These are phyloP conservation scores for Porcisia deanei DNA, from an alignment of 208 protist species.

Conservation along the genomic window DNA sequence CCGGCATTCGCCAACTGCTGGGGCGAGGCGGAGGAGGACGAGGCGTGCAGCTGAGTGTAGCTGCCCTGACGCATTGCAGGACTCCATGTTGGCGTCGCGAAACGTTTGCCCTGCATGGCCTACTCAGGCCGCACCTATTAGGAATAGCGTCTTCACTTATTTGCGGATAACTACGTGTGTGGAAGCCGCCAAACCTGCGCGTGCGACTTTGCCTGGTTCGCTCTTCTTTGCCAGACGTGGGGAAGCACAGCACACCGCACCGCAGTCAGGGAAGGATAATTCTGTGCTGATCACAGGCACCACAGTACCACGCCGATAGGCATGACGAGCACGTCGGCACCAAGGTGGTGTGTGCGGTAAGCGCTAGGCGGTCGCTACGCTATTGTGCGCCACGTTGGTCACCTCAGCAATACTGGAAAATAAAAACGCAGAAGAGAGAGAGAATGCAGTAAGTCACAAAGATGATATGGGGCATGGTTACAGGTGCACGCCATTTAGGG, in stretches of 20 bases:
- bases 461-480: background rate
- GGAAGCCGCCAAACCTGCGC: background rate
- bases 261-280: background rate
- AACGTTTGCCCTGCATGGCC: constrained; percentile 26
- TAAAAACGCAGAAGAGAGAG: background rate
- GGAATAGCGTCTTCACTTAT: background rate
- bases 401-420: background rate
- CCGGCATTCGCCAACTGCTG: constrained; percentile 4
- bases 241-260: background rate
- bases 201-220: background rate
- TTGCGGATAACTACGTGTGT: background rate
- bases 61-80: constrained; percentile 8
- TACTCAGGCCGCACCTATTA: background rate
- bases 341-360: background rate
- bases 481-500: too few species aligned
- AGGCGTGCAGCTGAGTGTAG: constrained; percentile 19
- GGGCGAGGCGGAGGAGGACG: constrained; percentile 9
- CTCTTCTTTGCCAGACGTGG: background rate
- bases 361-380: background rate
- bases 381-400: background rate
- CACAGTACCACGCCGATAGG: background rate
- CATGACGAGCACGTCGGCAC: background rate
- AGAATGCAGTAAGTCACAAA: background rate
- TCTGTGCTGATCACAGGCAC: background rate
- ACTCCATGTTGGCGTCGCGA: constrained; percentile 21